These are phyloP conservation scores for Ophiostoma ulmi DNA, from an alignment of 2,329 filamentous ascomycete species.

Conservation along the genomic window DNA sequence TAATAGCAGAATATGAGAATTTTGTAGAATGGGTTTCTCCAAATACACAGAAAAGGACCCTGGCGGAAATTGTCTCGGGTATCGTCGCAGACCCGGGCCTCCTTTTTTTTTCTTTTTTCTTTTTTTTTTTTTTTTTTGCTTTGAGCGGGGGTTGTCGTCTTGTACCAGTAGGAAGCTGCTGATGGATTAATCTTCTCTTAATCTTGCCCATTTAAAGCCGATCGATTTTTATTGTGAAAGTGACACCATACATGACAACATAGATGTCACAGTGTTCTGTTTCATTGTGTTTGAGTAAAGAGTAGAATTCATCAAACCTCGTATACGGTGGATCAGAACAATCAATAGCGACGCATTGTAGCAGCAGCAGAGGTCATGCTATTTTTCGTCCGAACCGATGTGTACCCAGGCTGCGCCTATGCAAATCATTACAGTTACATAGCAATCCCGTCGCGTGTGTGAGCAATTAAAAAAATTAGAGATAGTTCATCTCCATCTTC, in stretches of 20 bases:
- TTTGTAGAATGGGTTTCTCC: neutral
- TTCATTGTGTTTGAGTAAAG: neutral
- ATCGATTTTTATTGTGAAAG: neutral
- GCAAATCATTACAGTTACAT: neutral
- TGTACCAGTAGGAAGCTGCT: neutral
- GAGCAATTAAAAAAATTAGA: neutral
- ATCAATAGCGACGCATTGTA: neutral
- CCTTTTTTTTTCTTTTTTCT: neutral
- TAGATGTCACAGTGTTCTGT: conserved; percentile 1
- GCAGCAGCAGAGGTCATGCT: neutral
- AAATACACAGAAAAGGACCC: neutral
- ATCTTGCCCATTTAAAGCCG: neutral
- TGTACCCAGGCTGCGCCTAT: neutral
- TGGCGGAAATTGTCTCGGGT: neutral
- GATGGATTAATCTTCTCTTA: neutral
- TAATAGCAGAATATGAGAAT: neutral
- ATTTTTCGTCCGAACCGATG: conserved; percentile 1
- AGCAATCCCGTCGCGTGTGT: neutral
- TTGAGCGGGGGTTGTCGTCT: neutral
- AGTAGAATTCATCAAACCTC: neutral
- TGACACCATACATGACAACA: conserved; percentile 8
- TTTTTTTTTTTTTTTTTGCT: neutral
- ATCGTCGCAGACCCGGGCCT: conserved; percentile 10
- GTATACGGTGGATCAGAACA: neutral
- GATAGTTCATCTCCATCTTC: neutral